A percentile compares a stretch with the other conserved stretches of the same genome.
Evolutionary conservation across 139 green algal genomes (phyloP).

Genomic region (Volvox reticuliferus): DNA sequence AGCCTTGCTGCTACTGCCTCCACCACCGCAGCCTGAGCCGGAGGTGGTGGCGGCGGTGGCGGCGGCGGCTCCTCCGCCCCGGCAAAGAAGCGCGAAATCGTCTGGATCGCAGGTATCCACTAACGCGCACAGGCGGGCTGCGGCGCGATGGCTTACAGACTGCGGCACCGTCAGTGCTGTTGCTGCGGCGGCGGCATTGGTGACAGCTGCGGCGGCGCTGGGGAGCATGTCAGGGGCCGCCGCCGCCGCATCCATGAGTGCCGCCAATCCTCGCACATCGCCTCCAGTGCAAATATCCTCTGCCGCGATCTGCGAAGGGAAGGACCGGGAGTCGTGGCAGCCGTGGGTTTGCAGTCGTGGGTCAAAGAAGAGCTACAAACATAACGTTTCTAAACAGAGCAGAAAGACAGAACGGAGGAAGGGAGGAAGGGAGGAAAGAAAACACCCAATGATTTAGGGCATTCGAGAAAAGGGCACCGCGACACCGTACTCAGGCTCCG

Average conservation of each 20-base stretch:
- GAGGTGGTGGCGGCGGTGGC: not conserved
- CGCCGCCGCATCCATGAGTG: not conserved
- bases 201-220: not conserved
- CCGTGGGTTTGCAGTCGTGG: not conserved
- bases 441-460: too few species aligned
- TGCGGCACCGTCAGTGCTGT: not conserved
- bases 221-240: not conserved
- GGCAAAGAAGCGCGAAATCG: slow-evolving; percentile 18
- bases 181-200: not conserved
- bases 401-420: too few species aligned
- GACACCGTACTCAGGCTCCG: too few species aligned
- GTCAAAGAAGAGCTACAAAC: too few species aligned
- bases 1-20: not conserved
- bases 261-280: slow-evolving; percentile 4
- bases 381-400: too few species aligned
- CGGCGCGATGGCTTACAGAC: not conserved
- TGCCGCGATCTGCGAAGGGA: not conserved
- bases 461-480: too few species aligned
- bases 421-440: too few species aligned
- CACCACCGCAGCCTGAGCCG: not conserved
- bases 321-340: not conserved
- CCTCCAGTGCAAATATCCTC: slow-evolving; percentile 1
- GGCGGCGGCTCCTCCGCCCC: not conserved
- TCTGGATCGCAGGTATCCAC: not conserved
- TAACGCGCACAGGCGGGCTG: not conserved